phyloP scores from a whole-genome alignment of 2,329 filamentous ascomycete genomes.

The Claviceps pazoutovae region DNA sequence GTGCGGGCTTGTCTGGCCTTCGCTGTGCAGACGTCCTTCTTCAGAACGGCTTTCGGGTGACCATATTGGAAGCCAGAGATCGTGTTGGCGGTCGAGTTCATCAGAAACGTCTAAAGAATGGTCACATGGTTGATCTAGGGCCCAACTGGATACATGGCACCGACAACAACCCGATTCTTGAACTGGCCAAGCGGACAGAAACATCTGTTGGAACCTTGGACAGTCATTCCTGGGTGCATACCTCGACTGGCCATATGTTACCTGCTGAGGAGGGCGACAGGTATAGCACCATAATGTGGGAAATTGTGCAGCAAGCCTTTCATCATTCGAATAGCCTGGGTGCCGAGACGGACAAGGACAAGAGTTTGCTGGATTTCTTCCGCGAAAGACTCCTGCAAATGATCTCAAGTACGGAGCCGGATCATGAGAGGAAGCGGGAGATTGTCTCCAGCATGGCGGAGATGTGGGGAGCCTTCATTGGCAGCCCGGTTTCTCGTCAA shows the following conservation, averaged over 20 bases:
- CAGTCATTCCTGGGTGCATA: conserved; percentile 38
- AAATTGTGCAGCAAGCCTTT: conserved; percentile 54
- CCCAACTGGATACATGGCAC: conserved; percentile 77
- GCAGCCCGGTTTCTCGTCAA: conserved; percentile 47
- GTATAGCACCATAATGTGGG: conserved; percentile 47
- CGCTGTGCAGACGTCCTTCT: conserved; percentile 55
- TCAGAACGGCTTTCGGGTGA: conserved; percentile 50
- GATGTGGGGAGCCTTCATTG: conserved; percentile 59
- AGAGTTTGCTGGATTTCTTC: conserved; percentile 43
- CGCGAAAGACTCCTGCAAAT: conserved; percentile 27
- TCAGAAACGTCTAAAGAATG: conserved; percentile 34
- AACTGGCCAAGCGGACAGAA: conserved; percentile 47
- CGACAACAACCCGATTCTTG: conserved; percentile 53
- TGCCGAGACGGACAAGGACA: conserved; percentile 29
- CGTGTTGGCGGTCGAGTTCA: conserved; percentile 52
- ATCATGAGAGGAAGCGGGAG: conserved; percentile 25
- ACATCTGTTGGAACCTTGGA: conserved; percentile 37
- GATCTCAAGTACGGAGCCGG: conserved; percentile 30
- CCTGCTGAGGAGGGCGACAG: conserved; percentile 29
- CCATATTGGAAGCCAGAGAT: conserved; percentile 53
- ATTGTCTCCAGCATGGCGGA: conserved; percentile 41
- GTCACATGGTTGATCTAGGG: conserved; percentile 42
- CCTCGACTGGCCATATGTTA: conserved; percentile 40
- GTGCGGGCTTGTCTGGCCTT: conserved; percentile 57
- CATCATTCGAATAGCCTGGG: conserved; percentile 45